Evolutionary conservation across 2,329 filamentous ascomycete species (phyloP), one percentile per base, ranked within the genome.

Genomic region (Didymella pinodella): DNA sequence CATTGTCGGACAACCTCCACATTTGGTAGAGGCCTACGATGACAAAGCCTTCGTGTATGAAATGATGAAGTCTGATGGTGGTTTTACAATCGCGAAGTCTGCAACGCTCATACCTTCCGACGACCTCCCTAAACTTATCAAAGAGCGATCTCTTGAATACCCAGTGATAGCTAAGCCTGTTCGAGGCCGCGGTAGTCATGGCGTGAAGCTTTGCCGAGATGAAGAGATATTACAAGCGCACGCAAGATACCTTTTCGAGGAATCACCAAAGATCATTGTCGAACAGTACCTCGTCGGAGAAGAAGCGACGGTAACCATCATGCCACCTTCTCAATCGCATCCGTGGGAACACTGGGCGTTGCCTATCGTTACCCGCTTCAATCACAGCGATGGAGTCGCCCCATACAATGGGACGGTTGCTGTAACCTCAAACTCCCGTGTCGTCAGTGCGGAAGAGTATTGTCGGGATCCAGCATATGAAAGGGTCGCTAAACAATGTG

Each of bases 261-360:
- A 81, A 48, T 77, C 75, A 0, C 69, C 74, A 0, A 57, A 66
- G 1, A 73, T 82, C 14, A 79, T 85, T 61, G 34, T 84, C 0
- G 82, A 85, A 59, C 77, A 85, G 57, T 84, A 77, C 55, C 75
- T 85, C 0, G 54, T 68, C 0, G 81, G 82, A 0, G 34, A 83
- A 57, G 83, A 85, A 63, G 82, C 73, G 0, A 85, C 83, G 0
- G 75, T 85, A 2, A 84, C 82, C 0, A 78, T 85, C 0, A 83
- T 85, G 82, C 81, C 83, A 0, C 82, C 82, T 2, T 77, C 73
- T 0, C n/a, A 8, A 12, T 31, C 29, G 20, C 52, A 62, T 0
- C 61, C 63, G 1, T 57, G 57, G 0, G 66, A 72, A 0, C 81
- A 84, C 62, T 81, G 78, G 77, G 71, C 79, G 4, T 64, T 84